Evolutionary conservation across 2,329 filamentous ascomycete genomes (phyloP).

Genomic region (Calycina herbarum): DNA sequence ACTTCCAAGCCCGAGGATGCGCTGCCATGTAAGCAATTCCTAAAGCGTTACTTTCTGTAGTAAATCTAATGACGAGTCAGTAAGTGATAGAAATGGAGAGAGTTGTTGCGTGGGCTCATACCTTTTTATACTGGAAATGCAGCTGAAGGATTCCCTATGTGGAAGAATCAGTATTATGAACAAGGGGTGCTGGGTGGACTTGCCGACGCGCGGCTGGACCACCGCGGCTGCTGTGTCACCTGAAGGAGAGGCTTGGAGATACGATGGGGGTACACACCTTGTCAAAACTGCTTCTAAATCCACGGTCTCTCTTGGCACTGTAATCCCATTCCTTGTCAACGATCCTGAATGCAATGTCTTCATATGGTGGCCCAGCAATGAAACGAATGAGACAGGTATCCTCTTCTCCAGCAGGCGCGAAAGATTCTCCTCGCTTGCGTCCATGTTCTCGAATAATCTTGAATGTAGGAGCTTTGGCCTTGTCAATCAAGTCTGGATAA

Average conservation of each 20-base stretch:
- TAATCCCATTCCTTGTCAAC: conserved; percentile 99
- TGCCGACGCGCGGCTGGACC: conserved; percentile 15
- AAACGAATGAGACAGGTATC: conserved; percentile 97
- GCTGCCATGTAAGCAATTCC: conserved; percentile 8
- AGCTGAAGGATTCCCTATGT: conserved; percentile 85
- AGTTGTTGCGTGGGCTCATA: conserved; percentile 43
- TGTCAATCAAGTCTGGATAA: conserved; percentile 95
- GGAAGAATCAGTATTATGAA: conserved; percentile 35
- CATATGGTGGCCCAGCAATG: conserved; percentile 91
- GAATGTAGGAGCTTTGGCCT: conserved; percentile 90
- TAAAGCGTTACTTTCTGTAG: conserved; percentile 50
- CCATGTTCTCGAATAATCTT: conserved; percentile 94
- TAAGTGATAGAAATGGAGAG: conserved; percentile 13
- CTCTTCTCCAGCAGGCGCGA: conserved; percentile 90
- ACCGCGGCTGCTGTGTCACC: background rate
- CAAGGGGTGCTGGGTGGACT: conserved; percentile 17
- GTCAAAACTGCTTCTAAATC: conserved; percentile 95
- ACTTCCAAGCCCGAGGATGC: conserved; percentile 23
- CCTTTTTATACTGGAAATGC: conserved; percentile 99
- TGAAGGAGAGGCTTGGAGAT: conserved; percentile 2
- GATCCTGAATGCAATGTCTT: conserved; percentile 95
- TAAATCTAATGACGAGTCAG: conserved; percentile 46
- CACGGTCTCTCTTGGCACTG: conserved; percentile 89
- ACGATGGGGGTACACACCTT: conserved; percentile 64
- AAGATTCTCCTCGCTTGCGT: conserved; percentile 83